A percentile compares a stretch with the other conserved stretches of the same genome.
Conservation (phyloP, 139 green algal genomes). For the Desmodesmus armatus region DNA sequence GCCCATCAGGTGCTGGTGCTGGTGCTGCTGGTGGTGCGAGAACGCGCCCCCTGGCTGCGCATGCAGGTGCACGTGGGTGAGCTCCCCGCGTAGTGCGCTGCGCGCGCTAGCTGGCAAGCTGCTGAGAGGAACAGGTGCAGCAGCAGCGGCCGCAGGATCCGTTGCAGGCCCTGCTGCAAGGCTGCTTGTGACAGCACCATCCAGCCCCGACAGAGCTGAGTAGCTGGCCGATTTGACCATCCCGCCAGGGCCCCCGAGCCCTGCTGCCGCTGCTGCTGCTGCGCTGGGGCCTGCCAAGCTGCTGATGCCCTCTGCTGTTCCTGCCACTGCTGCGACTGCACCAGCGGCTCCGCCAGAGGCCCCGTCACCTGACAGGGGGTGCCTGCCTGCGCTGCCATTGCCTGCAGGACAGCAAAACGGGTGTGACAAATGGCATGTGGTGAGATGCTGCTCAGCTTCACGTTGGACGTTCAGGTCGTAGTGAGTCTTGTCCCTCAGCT, state of each 20-base stretch:
- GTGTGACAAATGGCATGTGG: no score
- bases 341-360: slow-evolving; percentile 9
- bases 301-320: neutral
- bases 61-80: neutral
- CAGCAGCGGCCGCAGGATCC: slow-evolving; percentile 33
- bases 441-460: no score
- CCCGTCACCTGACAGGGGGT: neutral
- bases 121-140: slow-evolving; percentile 20
- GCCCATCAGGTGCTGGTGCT: slow-evolving; percentile 9
- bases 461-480: no score
- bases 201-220: slow-evolving; percentile 32
- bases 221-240: slow-evolving; percentile 46
- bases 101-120: neutral
- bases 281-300: neutral
- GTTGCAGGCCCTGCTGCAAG: neutral
- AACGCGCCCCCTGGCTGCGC: neutral
- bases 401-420: no score
- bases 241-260: neutral
- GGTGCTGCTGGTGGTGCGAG: slow-evolving; percentile 37
- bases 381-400: slow-evolving; percentile 15
- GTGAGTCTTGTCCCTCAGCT: no score
- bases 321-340: slow-evolving; percentile 1
- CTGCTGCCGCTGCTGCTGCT: slow-evolving; percentile 2
- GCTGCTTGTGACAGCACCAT: slow-evolving; percentile 21
- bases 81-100: neutral